Percentiles rank a stretch among this genome's conserved stretches.
Conservation (phyloP, 192 early-diverging fungal species). For the Jimgerdemannia lactiflua region DNA sequence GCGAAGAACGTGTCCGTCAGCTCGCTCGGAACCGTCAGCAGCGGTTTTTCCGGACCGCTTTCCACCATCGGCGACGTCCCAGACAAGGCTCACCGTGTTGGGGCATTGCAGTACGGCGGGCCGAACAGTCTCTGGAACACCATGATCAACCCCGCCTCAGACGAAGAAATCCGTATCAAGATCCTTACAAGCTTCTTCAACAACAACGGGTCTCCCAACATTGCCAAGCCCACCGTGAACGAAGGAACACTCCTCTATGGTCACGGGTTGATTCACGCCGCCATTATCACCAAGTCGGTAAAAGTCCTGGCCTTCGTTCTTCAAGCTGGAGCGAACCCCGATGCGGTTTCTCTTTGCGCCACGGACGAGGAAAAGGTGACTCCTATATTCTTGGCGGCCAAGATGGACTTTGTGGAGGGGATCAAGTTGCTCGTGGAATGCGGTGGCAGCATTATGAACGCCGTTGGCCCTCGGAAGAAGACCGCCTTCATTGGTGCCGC, state of each 20-base stretch:
- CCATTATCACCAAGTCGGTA: conserved; percentile 20
- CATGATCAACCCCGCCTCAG: background rate
- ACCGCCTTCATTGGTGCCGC: conserved; percentile 26
- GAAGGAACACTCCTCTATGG: conserved; percentile 20
- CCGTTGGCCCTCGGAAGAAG: conserved; percentile 18
- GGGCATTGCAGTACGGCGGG: background rate
- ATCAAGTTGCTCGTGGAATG: conserved; percentile 25
- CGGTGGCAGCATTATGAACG: conserved; percentile 17
- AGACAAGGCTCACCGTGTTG: background rate
- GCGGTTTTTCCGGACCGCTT: background rate
- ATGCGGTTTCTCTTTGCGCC: conserved; percentile 22
- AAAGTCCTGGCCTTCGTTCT: conserved; percentile 20
- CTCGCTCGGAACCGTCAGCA: no score
- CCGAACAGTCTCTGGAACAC: background rate
- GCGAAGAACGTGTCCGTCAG: no score
- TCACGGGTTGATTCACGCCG: conserved; percentile 32
- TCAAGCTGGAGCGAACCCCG: conserved; percentile 31
- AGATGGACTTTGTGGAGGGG: conserved; percentile 27
- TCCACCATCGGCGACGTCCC: background rate
- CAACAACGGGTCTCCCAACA: conserved; percentile 33
- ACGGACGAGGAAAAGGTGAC: conserved; percentile 31
- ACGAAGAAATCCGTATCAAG: conserved; percentile 20
- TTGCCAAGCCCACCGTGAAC: conserved; percentile 25
- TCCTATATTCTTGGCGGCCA: conserved; percentile 31
- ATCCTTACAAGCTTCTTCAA: conserved; percentile 33